These are phyloP conservation scores for Corynascus novoguineensis DNA, from an alignment of 495 filamentous ascomycete species.

Conservation along the genomic window DNA sequence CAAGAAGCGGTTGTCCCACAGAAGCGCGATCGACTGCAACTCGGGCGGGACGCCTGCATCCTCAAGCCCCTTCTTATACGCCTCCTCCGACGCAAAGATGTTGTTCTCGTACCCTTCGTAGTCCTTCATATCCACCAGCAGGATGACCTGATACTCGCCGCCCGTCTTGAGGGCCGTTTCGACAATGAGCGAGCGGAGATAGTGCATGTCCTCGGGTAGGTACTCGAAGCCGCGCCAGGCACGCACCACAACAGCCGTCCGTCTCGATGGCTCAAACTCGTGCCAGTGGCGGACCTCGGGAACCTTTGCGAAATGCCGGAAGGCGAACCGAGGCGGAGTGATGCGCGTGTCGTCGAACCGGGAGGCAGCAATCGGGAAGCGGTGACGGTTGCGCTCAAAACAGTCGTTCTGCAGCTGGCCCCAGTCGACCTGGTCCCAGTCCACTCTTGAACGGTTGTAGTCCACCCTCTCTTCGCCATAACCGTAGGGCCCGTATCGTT, in stretches of 20 bases:
- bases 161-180: constrained; percentile 51
- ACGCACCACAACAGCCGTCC: constrained; percentile 40
- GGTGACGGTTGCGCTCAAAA: constrained; percentile 57
- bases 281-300: constrained; percentile 31
- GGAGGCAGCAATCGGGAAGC: constrained; percentile 41
- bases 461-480: constrained; percentile 23
- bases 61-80: constrained; percentile 45
- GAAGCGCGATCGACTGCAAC: constrained; percentile 49
- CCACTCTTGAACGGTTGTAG: constrained; percentile 49
- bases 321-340: constrained; percentile 23
- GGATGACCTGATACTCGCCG: constrained; percentile 54
- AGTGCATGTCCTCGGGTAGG: constrained; percentile 37
- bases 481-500: constrained; percentile 32
- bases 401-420: constrained; percentile 68
- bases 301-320: constrained; percentile 19
- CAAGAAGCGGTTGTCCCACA: constrained; percentile 49
- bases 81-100: constrained; percentile 46
- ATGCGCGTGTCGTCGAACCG: constrained; percentile 23
- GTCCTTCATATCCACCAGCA: constrained; percentile 56
- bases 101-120: constrained; percentile 36
- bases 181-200: constrained; percentile 52
- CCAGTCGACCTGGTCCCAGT: constrained; percentile 71
- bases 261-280: constrained; percentile 24
- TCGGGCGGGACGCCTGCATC: constrained; percentile 48
- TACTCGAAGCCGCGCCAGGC: constrained; percentile 42